These are phyloP conservation scores for Aureobasidium sp. DNA, from an alignment of 2,329 filamentous ascomycete species.

Conservation along the genomic window DNA sequence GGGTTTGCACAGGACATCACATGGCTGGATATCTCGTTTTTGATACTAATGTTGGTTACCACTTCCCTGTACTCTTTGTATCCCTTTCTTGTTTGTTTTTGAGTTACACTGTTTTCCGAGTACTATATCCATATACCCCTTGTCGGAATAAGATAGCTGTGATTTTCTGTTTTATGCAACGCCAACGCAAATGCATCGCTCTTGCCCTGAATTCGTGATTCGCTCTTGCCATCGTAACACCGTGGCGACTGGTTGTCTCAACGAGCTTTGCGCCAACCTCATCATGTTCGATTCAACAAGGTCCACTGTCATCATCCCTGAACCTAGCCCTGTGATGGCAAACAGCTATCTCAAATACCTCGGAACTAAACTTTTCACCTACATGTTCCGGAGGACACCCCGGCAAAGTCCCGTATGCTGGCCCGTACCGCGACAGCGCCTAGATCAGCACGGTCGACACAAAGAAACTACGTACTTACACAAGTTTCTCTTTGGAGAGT, in stretches of 20 bases:
- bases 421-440: constrained; percentile 3
- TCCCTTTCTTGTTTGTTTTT: not conserved
- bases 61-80: not conserved
- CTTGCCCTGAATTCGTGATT: not conserved
- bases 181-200: not conserved
- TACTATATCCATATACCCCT: constrained; percentile 6
- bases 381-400: not conserved
- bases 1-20: constrained; percentile 9
- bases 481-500: not conserved
- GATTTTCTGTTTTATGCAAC: not conserved
- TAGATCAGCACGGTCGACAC: not conserved
- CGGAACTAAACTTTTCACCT: not conserved
- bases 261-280: not conserved
- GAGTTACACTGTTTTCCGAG: not conserved
- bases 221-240: not conserved
- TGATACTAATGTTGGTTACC: constrained; percentile 4
- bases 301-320: not conserved
- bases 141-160: not conserved
- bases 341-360: constrained; percentile 3
- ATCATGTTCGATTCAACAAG: not conserved
- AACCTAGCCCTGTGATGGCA: not conserved
- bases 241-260: not conserved
- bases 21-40: not conserved
- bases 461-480: not conserved
- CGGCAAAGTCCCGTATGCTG: not conserved